Base-by-base conservation (phyloP, 371 early-diverging fungal genomes). In the Zopfochytrium polystomum region DNA sequence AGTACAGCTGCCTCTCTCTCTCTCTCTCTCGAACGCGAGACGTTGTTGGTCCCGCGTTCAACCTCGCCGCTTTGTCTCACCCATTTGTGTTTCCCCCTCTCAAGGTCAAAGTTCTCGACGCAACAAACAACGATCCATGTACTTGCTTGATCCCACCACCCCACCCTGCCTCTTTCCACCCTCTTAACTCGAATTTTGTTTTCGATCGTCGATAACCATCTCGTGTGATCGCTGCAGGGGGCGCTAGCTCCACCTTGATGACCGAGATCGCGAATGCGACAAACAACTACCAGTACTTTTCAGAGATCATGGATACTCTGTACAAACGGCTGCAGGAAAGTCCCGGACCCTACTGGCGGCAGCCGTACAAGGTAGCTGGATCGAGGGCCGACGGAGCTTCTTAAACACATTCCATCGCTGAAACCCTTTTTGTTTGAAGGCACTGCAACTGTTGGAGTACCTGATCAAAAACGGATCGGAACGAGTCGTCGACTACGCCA, bases 281-380 rank as follows among this genome's bases (percentile, higher is more conserved):
- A 11, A 78, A 80, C 65, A 84, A 86, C 77, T 86, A 85, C 89
- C 88, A 83, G 74, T 80, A 88, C 60, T 93, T 94, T 67, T 89
- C 87, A 62, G 95, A 95, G 68, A 90, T 96, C 57, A 93, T 97
- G 93, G 83, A 90, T 0, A 87, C 88, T 20, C 85, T 96, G 30
- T 94, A 89, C 73, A 83, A 87, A 62, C 83, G 91, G 25, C 85
- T 95, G 61, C 82, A 87, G 35, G 95, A 95, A 65, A 85, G 87
- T 51, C 87, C 90, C 58, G 80, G 89, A 0, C 70, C 82, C 29
- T 87, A 87, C 58, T 97, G 96, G 98, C 78, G 96, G 63, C 90
- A 92, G 65, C 86, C 90, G 27, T 97, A 97, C 82, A 97, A 97
- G 83, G 92, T n/a, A n/a, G n/a, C n/a, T n/a, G n/a, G n/a, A n/a